phyloP scores from a whole-genome alignment of 2,329 filamentous ascomycete species.

The Cercospora berteroae region DNA sequence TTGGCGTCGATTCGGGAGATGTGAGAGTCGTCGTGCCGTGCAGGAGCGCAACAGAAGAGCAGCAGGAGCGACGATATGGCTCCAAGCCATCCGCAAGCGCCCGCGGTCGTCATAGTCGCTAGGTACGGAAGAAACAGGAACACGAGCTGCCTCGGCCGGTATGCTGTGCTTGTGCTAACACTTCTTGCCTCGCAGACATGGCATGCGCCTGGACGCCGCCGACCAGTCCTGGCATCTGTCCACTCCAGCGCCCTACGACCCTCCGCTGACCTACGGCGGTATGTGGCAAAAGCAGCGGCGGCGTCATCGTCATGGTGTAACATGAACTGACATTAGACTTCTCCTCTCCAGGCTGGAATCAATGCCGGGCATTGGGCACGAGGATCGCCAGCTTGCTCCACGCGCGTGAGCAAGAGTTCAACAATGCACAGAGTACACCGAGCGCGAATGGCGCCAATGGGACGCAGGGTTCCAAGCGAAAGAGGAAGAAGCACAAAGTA shows the following conservation, averaged over 20 bases:
- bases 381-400: slow-evolving; percentile 74
- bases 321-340: neutral
- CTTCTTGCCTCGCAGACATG: slow-evolving; percentile 60
- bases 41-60: neutral
- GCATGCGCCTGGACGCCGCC: slow-evolving; percentile 87
- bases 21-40: neutral
- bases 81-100: slow-evolving; percentile 38
- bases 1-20: neutral
- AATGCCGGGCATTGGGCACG: slow-evolving; percentile 75
- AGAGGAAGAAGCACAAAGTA: slow-evolving; percentile 67
- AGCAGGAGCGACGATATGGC: slow-evolving; percentile 2
- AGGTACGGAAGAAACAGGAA: slow-evolving; percentile 38
- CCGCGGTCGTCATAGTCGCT: slow-evolving; percentile 52
- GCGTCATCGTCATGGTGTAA: neutral
- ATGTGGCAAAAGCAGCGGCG: neutral
- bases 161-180: slow-evolving; percentile 10
- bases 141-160: slow-evolving; percentile 11
- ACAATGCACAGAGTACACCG: slow-evolving; percentile 28
- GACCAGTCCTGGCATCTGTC: slow-evolving; percentile 94
- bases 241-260: slow-evolving; percentile 91
- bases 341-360: slow-evolving; percentile 66
- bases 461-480: slow-evolving; percentile 23
- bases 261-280: slow-evolving; percentile 80
- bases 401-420: slow-evolving; percentile 49
- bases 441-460: slow-evolving; percentile 16